Conservation (phyloP, 495 filamentous ascomycete species). For the Penicilliopsis zonata region DNA sequence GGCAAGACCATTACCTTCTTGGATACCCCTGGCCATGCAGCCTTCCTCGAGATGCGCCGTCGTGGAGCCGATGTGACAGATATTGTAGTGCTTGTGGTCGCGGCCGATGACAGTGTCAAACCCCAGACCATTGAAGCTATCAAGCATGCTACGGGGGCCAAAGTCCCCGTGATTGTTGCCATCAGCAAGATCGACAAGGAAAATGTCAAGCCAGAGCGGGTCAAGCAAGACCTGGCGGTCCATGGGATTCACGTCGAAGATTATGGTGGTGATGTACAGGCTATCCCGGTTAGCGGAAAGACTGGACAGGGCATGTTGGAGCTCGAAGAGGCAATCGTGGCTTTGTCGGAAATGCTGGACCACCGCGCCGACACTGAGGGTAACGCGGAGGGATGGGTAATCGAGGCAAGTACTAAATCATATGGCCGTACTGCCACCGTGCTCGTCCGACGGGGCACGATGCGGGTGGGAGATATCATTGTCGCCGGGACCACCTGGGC, state of each 20-base stretch:
- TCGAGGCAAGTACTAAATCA: slow-evolving; percentile 84
- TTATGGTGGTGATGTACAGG: slow-evolving; percentile 88
- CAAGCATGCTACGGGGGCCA: slow-evolving; percentile 81
- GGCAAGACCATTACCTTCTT: slow-evolving; percentile 91
- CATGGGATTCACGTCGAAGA: slow-evolving; percentile 89
- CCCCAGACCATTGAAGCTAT: slow-evolving; percentile 96
- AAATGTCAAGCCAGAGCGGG: slow-evolving; percentile 60
- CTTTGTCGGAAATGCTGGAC: slow-evolving; percentile 79
- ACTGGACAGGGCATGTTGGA: slow-evolving; percentile 87
- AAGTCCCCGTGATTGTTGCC: slow-evolving; percentile 95
- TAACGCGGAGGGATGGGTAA: slow-evolving; percentile 80
- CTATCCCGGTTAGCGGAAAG: slow-evolving; percentile 82
- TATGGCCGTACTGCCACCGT: slow-evolving; percentile 82
- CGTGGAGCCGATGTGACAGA: slow-evolving; percentile 94
- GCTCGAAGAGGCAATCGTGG: slow-evolving; percentile 78
- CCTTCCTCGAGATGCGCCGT: slow-evolving; percentile 91
- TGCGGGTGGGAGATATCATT: slow-evolving; percentile 69
- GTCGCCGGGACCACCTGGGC: slow-evolving; percentile 83
- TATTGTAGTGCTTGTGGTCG: slow-evolving; percentile 92
- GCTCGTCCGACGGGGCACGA: slow-evolving; percentile 76
- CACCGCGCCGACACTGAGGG: slow-evolving; percentile 69
- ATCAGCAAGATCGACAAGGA: slow-evolving; percentile 95
- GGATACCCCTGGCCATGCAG: slow-evolving; percentile 93
- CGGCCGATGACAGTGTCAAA: slow-evolving; percentile 94
- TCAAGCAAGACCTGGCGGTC: slow-evolving; percentile 78